A percentile compares a stretch with the other conserved stretches of the same genome.
Conservation (phyloP, 768 basidiomycete genomes). For the Lactifluus echinatus region DNA sequence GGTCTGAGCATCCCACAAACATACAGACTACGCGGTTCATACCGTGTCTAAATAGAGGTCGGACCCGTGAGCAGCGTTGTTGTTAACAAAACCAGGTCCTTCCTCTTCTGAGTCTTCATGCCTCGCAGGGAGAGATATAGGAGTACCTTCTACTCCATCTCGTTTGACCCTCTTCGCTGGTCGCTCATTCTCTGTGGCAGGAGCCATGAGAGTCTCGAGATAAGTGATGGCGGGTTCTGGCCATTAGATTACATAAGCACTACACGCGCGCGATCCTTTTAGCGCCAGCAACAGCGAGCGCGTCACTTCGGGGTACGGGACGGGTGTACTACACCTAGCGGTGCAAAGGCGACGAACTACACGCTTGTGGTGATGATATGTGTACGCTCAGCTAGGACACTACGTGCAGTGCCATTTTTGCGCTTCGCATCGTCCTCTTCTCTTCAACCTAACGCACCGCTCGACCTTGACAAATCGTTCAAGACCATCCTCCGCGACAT, state of each 20-base stretch:
- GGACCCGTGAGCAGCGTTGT: conserved; percentile 40
- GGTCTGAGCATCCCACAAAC: conserved; percentile 5
- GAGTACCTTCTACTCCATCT: neutral
- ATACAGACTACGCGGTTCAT: conserved; percentile 28
- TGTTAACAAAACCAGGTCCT: conserved; percentile 25
- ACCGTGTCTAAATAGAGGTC: conserved; percentile 95
- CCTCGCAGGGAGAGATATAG: neutral
- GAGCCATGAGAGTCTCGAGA: conserved; percentile 1
- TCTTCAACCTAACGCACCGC: conserved; percentile 45
- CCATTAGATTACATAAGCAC: conserved; percentile 9
- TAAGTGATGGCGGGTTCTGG: neutral
- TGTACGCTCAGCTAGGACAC: conserved; percentile 1
- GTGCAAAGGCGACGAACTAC: neutral
- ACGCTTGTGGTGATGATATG: conserved; percentile 10
- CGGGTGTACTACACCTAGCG: neutral
- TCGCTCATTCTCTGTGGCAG: conserved; percentile 9
- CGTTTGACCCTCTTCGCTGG: conserved; percentile 21
- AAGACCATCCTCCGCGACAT: conserved; percentile 55
- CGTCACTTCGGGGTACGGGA: too few relatives aligned
- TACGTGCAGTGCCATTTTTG: conserved; percentile 1
- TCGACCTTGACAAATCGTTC: conserved; percentile 60
- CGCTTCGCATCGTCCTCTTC: conserved; percentile 26
- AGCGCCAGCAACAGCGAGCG: too few relatives aligned
- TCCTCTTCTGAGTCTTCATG: conserved; percentile 22
- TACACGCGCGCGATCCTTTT: neutral